Percentiles rank a stretch among this genome's conserved stretches.
Conservation (phyloP, 768 basidiomycete genomes). For the Lactarius sp. region DNA sequence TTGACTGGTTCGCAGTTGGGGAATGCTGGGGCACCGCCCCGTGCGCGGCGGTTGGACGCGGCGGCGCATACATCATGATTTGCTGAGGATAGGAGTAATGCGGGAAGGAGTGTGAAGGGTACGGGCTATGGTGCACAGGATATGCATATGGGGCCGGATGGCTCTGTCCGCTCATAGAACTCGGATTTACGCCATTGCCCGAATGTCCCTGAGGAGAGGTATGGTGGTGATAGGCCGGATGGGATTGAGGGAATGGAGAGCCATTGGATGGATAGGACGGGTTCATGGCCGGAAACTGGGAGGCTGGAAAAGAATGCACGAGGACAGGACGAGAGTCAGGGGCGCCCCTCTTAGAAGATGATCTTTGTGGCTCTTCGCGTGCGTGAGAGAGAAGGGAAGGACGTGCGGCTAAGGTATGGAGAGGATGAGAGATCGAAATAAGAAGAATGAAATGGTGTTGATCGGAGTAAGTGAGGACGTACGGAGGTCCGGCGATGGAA, state of each 20-base stretch:
- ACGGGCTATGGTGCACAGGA: slow-evolving; percentile 30
- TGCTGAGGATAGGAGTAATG: slow-evolving; percentile 47
- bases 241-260: slow-evolving; percentile 43
- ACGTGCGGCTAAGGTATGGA: slow-evolving; percentile 17
- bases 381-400: slow-evolving; percentile 32
- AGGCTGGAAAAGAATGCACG: slow-evolving; percentile 49
- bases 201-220: slow-evolving; percentile 34
- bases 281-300: slow-evolving; percentile 61
- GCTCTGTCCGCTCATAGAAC: slow-evolving; percentile 37
- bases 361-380: slow-evolving; percentile 30
- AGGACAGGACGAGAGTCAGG: slow-evolving; percentile 36
- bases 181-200: slow-evolving; percentile 37
- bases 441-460: slow-evolving; percentile 6
- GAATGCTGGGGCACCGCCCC: slow-evolving; percentile 34
- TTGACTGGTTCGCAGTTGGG: slow-evolving; percentile 32
- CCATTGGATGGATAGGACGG: slow-evolving; percentile 61
- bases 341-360: slow-evolving; percentile 29
- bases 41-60: slow-evolving; percentile 37
- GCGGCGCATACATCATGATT: slow-evolving; percentile 63
- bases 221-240: slow-evolving; percentile 34
- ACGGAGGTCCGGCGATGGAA: slow-evolving; percentile 25
- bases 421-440: slow-evolving; percentile 7
- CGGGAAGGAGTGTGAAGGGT: slow-evolving; percentile 38
- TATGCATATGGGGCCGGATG: slow-evolving; percentile 48
- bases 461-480: slow-evolving; percentile 15